Percentiles rank a stretch among this genome's conserved stretches.
phyloP scores from a whole-genome alignment of 2,329 filamentous ascomycete species.

The Cryoendolithus antarcticus region DNA sequence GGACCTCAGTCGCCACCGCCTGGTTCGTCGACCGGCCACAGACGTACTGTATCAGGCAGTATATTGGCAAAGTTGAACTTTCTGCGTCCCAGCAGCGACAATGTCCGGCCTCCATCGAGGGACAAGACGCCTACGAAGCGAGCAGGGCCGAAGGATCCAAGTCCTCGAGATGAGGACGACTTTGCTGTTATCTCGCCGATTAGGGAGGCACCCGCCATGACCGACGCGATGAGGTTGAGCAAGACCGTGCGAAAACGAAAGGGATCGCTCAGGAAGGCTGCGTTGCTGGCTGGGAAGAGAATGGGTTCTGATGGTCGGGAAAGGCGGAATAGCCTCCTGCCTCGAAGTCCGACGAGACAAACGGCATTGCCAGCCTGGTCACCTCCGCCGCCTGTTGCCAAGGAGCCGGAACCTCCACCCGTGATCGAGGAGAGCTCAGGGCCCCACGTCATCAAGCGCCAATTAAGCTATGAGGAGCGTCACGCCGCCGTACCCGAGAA shows the following conservation, averaged over 20 bases:
- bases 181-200: slow-evolving; percentile 1
- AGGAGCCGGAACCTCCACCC: neutral
- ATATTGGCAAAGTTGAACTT: slow-evolving; percentile 61
- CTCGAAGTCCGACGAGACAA: slow-evolving; percentile 23
- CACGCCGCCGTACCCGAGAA: too few species aligned
- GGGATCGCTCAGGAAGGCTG: slow-evolving; percentile 78
- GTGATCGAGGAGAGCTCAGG: too few species aligned
- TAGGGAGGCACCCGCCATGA: neutral
- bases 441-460: slow-evolving; percentile 5
- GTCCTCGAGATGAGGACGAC: slow-evolving; percentile 11
- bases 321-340: slow-evolving; percentile 29
- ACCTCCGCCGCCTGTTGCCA: too few species aligned
- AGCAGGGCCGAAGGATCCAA: slow-evolving; percentile 19
- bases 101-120: slow-evolving; percentile 15
- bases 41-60: slow-evolving; percentile 48
- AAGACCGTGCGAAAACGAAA: slow-evolving; percentile 54
- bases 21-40: slow-evolving; percentile 24
- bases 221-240: slow-evolving; percentile 14
- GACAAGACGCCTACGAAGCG: slow-evolving; percentile 22
- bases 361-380: slow-evolving; percentile 1
- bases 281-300: slow-evolving; percentile 61
- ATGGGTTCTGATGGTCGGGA: slow-evolving; percentile 45
- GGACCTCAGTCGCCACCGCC: too few species aligned
- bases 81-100: slow-evolving; percentile 39
- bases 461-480: slow-evolving; percentile 26